Evolutionary conservation across 345 rosid species (phyloP).

Genomic region (Pelargonium nanum): DNA sequence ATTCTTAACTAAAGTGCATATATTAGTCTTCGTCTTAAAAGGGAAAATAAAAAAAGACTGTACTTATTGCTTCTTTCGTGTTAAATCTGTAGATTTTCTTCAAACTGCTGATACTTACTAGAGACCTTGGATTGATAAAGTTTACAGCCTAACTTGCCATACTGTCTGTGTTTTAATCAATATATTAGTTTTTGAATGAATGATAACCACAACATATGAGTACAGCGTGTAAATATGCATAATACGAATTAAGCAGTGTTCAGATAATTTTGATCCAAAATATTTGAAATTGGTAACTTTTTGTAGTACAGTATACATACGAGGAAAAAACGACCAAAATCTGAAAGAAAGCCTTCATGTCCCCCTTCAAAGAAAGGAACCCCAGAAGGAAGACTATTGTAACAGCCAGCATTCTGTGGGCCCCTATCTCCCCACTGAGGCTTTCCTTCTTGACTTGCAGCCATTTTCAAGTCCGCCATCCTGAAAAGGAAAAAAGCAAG

Average conservation of each 20-base stretch:
- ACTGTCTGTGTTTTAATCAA: not conserved
- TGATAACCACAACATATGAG: not conserved
- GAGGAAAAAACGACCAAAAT: conserved; percentile 61
- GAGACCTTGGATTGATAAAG: not conserved
- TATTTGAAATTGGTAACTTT: not conserved
- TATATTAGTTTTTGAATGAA: not conserved
- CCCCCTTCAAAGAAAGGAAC: conserved; percentile 61
- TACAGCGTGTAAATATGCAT: not conserved
- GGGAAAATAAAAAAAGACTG: no score
- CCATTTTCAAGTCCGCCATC: conserved; percentile 61
- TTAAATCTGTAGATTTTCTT: no score
- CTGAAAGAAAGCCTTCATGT: conserved; percentile 51
- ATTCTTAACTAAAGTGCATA: not conserved
- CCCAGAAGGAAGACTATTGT: conserved; percentile 48
- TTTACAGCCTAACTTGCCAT: not conserved
- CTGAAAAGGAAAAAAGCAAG: conserved; percentile 20
- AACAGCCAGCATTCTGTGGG: conserved; percentile 53
- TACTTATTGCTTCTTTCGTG: not conserved
- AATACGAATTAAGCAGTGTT: not conserved
- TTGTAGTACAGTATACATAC: conserved; percentile 27
- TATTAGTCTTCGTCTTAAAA: not conserved
- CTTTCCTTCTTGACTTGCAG: conserved; percentile 51
- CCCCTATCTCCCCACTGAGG: conserved; percentile 55
- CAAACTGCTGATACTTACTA: not conserved
- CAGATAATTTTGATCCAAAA: not conserved